Evolutionary conservation across 148 eudicot genomes (phyloP).

Genomic region (Rhododendron vialii): DNA sequence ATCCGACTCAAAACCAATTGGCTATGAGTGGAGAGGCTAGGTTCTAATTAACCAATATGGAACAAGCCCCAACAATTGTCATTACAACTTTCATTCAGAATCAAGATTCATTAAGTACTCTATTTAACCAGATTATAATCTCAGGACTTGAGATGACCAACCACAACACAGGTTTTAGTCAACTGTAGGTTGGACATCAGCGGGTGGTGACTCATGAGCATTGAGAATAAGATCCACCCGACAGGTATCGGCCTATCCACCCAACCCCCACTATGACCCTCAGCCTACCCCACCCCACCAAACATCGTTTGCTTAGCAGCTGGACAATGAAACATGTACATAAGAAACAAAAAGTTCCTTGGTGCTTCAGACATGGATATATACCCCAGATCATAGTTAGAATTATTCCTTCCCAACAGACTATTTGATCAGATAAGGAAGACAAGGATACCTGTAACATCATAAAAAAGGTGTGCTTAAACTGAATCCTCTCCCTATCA

Average conservation of each 20-base stretch:
- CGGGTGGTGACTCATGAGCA: not conserved
- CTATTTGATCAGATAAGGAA: not conserved
- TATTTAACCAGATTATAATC: not conserved
- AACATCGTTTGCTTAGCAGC: not conserved
- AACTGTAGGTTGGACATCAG: not conserved
- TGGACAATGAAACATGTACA: not conserved
- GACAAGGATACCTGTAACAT: conserved; percentile 59
- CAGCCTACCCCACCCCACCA: not conserved
- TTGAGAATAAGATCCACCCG: not conserved
- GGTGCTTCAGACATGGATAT: not conserved
- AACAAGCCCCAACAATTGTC: not conserved
- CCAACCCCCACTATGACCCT: not conserved
- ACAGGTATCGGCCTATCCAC: not conserved
- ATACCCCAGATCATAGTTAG: not conserved
- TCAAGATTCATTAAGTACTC: not conserved
- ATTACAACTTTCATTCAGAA: not conserved
- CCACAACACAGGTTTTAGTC: not conserved
- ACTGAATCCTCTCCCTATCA: conserved; percentile 70
- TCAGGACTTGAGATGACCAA: not conserved
- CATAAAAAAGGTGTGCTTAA: conserved; percentile 67
- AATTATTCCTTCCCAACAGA: not conserved
- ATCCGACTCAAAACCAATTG: not conserved
- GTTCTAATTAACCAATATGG: not conserved
- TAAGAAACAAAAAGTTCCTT: not conserved
- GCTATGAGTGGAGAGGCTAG: not conserved